Base-by-base conservation (phyloP, 2,329 filamentous ascomycete species). In the Aspergillus candidus region DNA sequence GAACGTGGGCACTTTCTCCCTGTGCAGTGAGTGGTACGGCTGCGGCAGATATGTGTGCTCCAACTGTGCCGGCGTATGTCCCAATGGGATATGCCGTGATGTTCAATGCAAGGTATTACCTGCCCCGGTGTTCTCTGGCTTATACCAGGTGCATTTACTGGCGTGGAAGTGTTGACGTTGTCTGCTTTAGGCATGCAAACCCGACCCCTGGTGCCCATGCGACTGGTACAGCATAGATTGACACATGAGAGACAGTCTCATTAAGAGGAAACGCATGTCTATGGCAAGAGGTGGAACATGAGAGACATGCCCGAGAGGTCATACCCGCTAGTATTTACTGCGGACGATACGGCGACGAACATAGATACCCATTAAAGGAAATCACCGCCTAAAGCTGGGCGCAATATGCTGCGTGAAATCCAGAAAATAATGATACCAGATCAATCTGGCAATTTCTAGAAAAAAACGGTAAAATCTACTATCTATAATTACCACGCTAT, bases 31-130 rank as follows among this genome's bases (percentile, higher is more conserved):
- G 17, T 41, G 48, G 37, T 56, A 54, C 32, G 59, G 55, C 10
- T 66, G 59, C 48, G 63, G 54, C 36, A 52, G 54, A 37, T 53
- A 55, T 45, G 59, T 66, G 11, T 68, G 65, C 44, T 57, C 62
- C 1, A 48, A 55, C 22, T 68, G 63, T 47, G 65, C 61, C 48
- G 62, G 65, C 8, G 47, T 55, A 12, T 69, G 66, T 45, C 61
- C 63, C 4, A 52, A 54, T 27, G 49, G 54, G 18, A 47, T 58
- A 18, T 69, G 66, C 44, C 47, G 47, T 14, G 61, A 67, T 47
- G 52, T 65, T 15, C 57, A 62, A 39, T 68, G 65, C 49, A 60
- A 55, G 47, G 60, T 63, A 55, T 38, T 40, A 10, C 6, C 22
- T 27, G 7, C 3, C 22, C 6, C 22, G 10, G 22, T 27, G 10